Conservation (phyloP, 1,139 yeast species). For the Candida albicans region DNA sequence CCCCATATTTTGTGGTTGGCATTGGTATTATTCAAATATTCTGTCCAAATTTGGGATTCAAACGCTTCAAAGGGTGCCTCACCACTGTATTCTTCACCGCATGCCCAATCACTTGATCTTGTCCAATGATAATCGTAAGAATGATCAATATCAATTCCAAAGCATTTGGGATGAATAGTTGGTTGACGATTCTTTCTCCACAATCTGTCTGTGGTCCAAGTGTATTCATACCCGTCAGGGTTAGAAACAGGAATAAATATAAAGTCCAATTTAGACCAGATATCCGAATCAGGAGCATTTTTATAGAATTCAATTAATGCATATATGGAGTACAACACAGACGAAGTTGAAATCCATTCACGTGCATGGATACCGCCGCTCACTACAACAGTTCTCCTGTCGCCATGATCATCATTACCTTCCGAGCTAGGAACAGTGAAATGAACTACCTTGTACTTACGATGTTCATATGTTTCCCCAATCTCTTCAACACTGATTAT, state of each 20-base stretch:
- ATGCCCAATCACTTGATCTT: conserved; percentile 63
- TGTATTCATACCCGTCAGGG: conserved; percentile 86
- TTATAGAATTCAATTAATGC: conserved; percentile 54
- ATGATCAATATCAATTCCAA: conserved; percentile 85
- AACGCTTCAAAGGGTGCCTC: conserved; percentile 72
- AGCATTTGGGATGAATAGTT: conserved; percentile 64
- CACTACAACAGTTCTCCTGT: conserved; percentile 68
- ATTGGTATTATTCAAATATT: conserved; percentile 61
- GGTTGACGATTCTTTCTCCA: conserved; percentile 91
- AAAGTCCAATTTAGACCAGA: conserved; percentile 56
- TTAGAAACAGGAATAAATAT: conserved; percentile 79
- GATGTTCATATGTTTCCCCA: conserved; percentile 74
- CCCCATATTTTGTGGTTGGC: conserved; percentile 66
- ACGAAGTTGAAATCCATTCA: conserved; percentile 82
- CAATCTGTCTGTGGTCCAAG: conserved; percentile 77
- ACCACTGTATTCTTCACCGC: conserved; percentile 84
- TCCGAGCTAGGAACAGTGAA: conserved; percentile 41
- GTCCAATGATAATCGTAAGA: conserved; percentile 79
- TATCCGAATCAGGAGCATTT: conserved; percentile 36
- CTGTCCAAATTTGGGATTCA: conserved; percentile 66
- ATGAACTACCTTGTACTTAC: conserved; percentile 67
- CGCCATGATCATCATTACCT: conserved; percentile 43
- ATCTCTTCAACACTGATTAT: conserved; percentile 59
- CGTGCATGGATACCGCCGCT: conserved; percentile 89
- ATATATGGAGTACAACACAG: conserved; percentile 63